Percentiles rank a stretch among this genome's conserved stretches.
Evolutionary conservation across 495 filamentous ascomycete genomes (phyloP).

Genomic region (Hypoxylon cercidicola): DNA sequence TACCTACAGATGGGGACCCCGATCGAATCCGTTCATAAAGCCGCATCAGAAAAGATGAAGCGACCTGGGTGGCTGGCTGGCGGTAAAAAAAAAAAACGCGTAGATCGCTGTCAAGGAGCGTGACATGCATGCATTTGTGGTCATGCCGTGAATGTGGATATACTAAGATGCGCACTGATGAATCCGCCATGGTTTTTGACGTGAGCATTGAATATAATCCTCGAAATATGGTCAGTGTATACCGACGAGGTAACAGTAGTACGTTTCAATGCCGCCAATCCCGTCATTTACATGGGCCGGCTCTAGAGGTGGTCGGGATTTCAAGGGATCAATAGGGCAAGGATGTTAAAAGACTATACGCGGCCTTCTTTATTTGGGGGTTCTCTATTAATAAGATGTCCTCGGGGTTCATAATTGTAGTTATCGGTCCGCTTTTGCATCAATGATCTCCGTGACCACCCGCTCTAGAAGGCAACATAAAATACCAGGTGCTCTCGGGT

Average conservation of each 20-base stretch:
- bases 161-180: constrained; percentile 10
- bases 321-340: constrained; percentile 30
- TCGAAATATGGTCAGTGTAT: constrained; percentile 18
- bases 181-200: constrained; percentile 11
- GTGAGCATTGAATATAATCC: constrained; percentile 24
- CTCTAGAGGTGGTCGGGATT: constrained; percentile 27
- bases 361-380: constrained; percentile 35
- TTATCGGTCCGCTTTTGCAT: constrained; percentile 24
- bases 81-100: constrained; percentile 28
- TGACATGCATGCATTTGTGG: constrained; percentile 40
- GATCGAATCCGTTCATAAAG: constrained; percentile 22
- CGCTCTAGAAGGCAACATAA: constrained; percentile 25
- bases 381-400: constrained; percentile 6
- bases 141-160: constrained; percentile 33
- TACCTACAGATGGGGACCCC: constrained; percentile 16
- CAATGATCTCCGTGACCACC: constrained; percentile 24
- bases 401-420: constrained; percentile 13
- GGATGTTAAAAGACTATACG: constrained; percentile 27
- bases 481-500: no score
- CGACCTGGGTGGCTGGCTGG: constrained; percentile 12
- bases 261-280: constrained; percentile 3
- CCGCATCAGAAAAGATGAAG: constrained; percentile 15
- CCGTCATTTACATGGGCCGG: constrained; percentile 2
- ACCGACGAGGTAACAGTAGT: not conserved
- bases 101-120: constrained; percentile 37